Evolutionary conservation across 345 rosid species (phyloP).

Genomic region (Alliaria petiolata): DNA sequence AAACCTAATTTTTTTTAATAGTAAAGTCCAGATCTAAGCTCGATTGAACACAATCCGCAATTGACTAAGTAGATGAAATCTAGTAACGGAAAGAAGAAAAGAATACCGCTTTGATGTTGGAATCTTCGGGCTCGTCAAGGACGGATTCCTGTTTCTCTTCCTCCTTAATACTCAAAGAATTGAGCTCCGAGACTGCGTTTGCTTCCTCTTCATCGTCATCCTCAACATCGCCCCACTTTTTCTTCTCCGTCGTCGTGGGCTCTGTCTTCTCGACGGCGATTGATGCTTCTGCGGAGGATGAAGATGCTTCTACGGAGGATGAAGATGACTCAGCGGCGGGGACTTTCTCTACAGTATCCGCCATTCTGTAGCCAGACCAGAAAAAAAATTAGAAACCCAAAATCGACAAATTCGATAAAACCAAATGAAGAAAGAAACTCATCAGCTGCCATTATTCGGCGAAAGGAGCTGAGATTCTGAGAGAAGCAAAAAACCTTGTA

Average conservation of each 20-base stretch:
- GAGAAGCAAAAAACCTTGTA: neutral
- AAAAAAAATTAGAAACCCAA: neutral
- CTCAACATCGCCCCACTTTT: constrained; percentile 63
- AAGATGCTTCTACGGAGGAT: no score
- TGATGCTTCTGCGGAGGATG: constrained; percentile 5
- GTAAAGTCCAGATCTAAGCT: constrained; percentile 16
- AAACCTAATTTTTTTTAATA: neutral
- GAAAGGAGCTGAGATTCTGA: neutral
- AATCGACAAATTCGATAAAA: neutral
- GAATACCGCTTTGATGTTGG: constrained; percentile 71
- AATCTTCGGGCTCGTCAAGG: constrained; percentile 84
- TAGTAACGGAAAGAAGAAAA: no score
- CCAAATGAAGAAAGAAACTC: neutral
- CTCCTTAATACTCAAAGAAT: constrained; percentile 47
- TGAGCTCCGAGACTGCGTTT: constrained; percentile 37
- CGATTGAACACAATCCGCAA: neutral
- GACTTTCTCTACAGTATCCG: constrained; percentile 30
- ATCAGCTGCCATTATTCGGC: neutral
- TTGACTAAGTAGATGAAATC: neutral
- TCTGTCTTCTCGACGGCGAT: neutral
- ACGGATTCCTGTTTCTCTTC: constrained; percentile 45
- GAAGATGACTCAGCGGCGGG: constrained; percentile 20
- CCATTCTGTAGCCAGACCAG: constrained; percentile 13
- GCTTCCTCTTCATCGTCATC: constrained; percentile 46
- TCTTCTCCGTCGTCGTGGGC: constrained; percentile 32